These are phyloP conservation scores for Parafenestella ontariensis DNA, from an alignment of 2,329 filamentous ascomycete species.

Conservation along the genomic window DNA sequence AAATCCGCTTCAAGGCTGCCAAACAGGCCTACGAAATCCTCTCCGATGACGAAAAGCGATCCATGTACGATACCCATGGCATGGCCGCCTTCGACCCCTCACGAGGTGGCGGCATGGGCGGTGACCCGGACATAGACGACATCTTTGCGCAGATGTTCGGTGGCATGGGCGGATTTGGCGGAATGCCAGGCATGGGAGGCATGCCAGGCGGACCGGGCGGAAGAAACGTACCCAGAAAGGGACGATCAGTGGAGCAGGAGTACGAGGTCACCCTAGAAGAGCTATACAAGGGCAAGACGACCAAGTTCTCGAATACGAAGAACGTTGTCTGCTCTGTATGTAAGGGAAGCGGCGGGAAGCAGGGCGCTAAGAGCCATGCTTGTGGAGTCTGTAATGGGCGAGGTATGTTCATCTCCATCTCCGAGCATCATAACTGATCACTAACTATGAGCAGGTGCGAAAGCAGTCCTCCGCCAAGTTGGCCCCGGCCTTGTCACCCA, in stretches of 20 bases:
- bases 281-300: conserved; percentile 97
- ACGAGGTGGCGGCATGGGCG: conserved; percentile 68
- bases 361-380: conserved; percentile 82
- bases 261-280: conserved; percentile 94
- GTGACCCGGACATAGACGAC: conserved; percentile 83
- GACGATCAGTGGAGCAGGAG: conserved; percentile 84
- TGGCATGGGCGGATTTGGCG: conserved; percentile 52
- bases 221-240: conserved; percentile 65
- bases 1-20: conserved; percentile 90
- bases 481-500: conserved; percentile 86
- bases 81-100: conserved; percentile 93
- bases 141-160: conserved; percentile 91
- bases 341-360: conserved; percentile 88
- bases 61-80: conserved; percentile 90
- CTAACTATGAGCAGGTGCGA: conserved; percentile 59
- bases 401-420: conserved; percentile 54
- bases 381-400: conserved; percentile 86
- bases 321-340: conserved; percentile 87
- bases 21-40: conserved; percentile 98
- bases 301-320: conserved; percentile 95
- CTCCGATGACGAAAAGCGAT: conserved; percentile 90
- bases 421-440: conserved; percentile 11
- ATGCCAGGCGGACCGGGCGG: conserved; percentile 62
- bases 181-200: conserved; percentile 62
- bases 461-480: conserved; percentile 79